Conservation (phyloP, 2,329 filamentous ascomycete species). For the Trichoderma afroharzianum region DNA sequence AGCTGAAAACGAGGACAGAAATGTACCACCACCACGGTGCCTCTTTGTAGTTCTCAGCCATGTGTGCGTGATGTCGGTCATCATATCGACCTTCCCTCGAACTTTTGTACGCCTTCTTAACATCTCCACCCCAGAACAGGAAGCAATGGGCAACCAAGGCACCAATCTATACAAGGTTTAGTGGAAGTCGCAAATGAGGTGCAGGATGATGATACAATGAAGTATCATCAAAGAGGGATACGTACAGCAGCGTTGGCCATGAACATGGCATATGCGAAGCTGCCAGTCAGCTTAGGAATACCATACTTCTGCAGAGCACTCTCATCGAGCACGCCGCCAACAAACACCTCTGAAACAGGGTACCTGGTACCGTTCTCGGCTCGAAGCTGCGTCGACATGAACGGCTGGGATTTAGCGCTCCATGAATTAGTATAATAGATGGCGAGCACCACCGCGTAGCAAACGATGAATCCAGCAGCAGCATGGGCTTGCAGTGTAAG, state of each 20-base stretch:
- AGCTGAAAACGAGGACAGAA: slow-evolving; percentile 29
- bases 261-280: slow-evolving; percentile 51
- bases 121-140: slow-evolving; percentile 54
- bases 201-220: not conserved
- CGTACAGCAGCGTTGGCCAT: slow-evolving; percentile 55
- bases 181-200: not conserved
- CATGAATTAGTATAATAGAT: slow-evolving; percentile 51
- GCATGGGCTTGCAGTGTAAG: slow-evolving; percentile 47
- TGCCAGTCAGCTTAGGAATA: slow-evolving; percentile 45
- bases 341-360: slow-evolving; percentile 39
- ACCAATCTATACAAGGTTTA: slow-evolving; percentile 43
- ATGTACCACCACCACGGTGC: slow-evolving; percentile 37
- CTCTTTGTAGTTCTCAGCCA: slow-evolving; percentile 52
- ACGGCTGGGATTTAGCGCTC: slow-evolving; percentile 44
- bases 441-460: slow-evolving; percentile 47
- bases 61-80: slow-evolving; percentile 51
- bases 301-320: slow-evolving; percentile 41
- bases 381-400: slow-evolving; percentile 51
- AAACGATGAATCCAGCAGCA: slow-evolving; percentile 44
- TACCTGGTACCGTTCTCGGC: slow-evolving; percentile 39
- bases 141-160: slow-evolving; percentile 50
- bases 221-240: slow-evolving; percentile 10
- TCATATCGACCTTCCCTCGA: slow-evolving; percentile 40
- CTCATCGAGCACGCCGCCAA: slow-evolving; percentile 39
- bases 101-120: slow-evolving; percentile 39